These are phyloP conservation scores for Medicago lupulina DNA, from an alignment of 306 rosid genomes.

Conservation along the genomic window DNA sequence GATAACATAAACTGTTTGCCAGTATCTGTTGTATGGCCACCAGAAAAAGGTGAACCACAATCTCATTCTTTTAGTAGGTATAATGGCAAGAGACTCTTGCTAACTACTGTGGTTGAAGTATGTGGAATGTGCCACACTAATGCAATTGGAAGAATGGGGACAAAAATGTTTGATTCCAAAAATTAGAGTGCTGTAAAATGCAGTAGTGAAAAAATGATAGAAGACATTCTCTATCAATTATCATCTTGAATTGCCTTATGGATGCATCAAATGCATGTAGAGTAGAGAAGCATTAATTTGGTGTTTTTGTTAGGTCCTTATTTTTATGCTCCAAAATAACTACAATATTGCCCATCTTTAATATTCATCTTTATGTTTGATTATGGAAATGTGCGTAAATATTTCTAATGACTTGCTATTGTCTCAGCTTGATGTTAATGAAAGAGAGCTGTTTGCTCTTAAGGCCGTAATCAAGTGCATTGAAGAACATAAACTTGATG, in stretches of 20 bases:
- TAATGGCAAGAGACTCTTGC: too few relatives aligned
- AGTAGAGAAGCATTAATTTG: background rate
- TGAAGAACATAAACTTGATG: conserved; percentile 96
- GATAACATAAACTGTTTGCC: background rate
- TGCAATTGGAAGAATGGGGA: too few relatives aligned
- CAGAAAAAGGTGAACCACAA: background rate
- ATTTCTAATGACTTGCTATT: conserved; percentile 34
- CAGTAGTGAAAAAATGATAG: background rate
- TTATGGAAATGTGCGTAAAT: background rate
- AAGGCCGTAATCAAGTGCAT: conserved; percentile 82
- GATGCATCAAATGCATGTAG: background rate
- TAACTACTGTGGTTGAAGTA: too few relatives aligned
- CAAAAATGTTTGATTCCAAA: too few relatives aligned
- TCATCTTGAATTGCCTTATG: background rate
- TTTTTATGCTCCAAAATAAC: background rate
- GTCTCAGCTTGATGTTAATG: conserved; percentile 83
- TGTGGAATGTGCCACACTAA: too few relatives aligned
- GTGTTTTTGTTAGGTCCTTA: conserved; percentile 15
- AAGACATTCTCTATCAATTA: too few relatives aligned
- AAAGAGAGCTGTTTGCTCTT: conserved; percentile 87
- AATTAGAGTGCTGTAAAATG: too few relatives aligned
- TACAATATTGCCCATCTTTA: conserved; percentile 1
- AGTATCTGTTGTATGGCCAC: conserved; percentile 6
- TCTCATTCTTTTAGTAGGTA: too few relatives aligned
- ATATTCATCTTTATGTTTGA: conserved; percentile 30